Base-by-base conservation (phyloP, 1,284 basidiomycete species). In the Microbotryum violaceum region DNA sequence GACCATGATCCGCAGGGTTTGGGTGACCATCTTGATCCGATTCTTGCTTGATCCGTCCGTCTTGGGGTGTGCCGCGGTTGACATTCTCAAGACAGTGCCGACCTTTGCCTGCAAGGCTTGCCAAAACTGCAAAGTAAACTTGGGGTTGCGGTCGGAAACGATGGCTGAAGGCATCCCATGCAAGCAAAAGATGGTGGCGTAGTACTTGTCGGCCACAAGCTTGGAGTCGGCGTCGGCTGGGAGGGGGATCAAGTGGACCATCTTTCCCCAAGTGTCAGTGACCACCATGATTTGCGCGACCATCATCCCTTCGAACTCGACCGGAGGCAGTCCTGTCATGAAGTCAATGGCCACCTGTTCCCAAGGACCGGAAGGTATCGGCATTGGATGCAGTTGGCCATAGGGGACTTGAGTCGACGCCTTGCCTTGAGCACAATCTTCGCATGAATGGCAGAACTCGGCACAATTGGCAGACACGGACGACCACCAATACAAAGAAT, bases 51-150 rank as follows among this genome's bases (percentile, higher is more conserved):
- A 70, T 2, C 71, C 71, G 49, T 73, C 65, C 1, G 70, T 67
- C 49, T 73, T 62, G 0, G 73, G 70, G n/a, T 73, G 73, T 25
- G 50, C 70, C 2, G 72, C 71, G 0, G 71, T 71, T 6, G 67
- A 71, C 42, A 70, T 56, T 12, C 49, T 45, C 0, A 80, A 67
- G 50, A 77, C 70, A 7, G 74, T 70, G 0, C 76, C 74, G 1
- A 77, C 69, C 1, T 79, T 66, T 25, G 68, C 54, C 57, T 78
- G 67, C 0, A 81, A 61, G 1, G 73, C 59, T 9, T 65, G 72
- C 79, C 80, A 82, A 64, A 81, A 77, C n/a, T 54, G 37, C n/a
- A 74, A 71, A 0, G 77, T 78, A 63, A 81, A 82, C 9, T 77
- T 64, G 0, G 66, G 58, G n/a, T 81, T 78, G 5, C 77, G 68